Evolutionary conservation across 495 filamentous ascomycete genomes (phyloP).

Genomic region (Tuber microsphaerosporum): DNA sequence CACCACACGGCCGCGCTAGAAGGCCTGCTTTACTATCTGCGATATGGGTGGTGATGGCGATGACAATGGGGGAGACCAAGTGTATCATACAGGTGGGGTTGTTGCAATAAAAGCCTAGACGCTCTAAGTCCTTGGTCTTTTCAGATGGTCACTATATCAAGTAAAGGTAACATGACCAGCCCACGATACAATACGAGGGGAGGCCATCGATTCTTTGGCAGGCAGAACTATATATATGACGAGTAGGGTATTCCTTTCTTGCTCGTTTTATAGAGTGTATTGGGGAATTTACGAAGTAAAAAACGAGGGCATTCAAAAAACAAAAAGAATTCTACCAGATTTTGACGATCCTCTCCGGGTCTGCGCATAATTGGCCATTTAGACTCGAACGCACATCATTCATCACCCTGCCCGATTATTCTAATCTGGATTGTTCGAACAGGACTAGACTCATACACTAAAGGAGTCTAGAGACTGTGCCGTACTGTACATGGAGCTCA

Average conservation of each 20-base stretch:
- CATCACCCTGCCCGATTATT: too few relatives aligned
- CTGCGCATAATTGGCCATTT: too few relatives aligned
- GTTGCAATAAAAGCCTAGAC: background rate
- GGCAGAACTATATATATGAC: background rate
- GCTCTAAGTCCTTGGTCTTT: background rate
- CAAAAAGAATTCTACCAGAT: background rate
- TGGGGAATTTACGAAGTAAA: background rate
- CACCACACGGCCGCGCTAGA: background rate
- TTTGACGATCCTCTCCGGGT: too few relatives aligned
- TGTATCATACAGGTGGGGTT: background rate
- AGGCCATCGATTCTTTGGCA: background rate
- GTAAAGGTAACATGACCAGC: background rate
- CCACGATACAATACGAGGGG: background rate
- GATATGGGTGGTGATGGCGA: background rate
- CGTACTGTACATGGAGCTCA: background rate
- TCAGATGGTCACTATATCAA: background rate
- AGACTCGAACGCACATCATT: too few relatives aligned
- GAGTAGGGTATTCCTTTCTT: background rate
- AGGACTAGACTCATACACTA: too few relatives aligned
- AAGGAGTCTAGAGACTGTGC: too few relatives aligned
- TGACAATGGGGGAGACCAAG: background rate
- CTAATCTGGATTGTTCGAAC: too few relatives aligned
- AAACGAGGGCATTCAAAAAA: background rate
- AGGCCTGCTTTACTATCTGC: background rate
- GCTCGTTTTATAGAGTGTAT: background rate